A percentile compares a stretch with the other conserved stretches of the same genome.
Evolutionary conservation across 2,329 filamentous ascomycete genomes (phyloP).

Genomic region (Aspergillus latus): DNA sequence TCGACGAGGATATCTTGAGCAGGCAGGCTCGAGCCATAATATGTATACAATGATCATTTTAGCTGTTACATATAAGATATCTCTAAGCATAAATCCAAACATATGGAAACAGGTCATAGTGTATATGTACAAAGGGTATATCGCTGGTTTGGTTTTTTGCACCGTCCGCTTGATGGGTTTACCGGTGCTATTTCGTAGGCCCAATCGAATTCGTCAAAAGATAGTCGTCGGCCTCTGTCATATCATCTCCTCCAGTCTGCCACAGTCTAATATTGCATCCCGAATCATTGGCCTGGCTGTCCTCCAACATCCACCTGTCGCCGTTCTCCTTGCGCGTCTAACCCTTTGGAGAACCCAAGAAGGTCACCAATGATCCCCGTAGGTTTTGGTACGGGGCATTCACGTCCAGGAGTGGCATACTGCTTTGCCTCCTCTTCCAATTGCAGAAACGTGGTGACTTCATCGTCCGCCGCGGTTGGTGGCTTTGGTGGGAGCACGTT

Average conservation of each 20-base stretch:
- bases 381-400: conserved; percentile 93
- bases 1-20: neutral
- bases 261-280: neutral
- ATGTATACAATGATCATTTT: neutral
- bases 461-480: conserved; percentile 33
- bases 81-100: neutral
- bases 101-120: conserved; percentile 5
- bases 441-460: conserved; percentile 46
- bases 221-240: neutral
- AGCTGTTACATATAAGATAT: neutral
- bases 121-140: conserved; percentile 28
- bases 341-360: conserved; percentile 62
- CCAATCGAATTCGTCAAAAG: neutral
- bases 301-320: conserved; percentile 6
- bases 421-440: conserved; percentile 43
- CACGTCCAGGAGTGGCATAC: conserved; percentile 56
- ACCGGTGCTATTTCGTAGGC: neutral
- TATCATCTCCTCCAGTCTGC: neutral
- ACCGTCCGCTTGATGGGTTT: neutral
- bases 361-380: conserved; percentile 73
- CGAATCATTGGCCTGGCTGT: neutral
- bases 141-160: conserved; percentile 12
- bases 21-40: neutral
- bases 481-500: conserved; percentile 15
- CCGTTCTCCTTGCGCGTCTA: conserved; percentile 20